phyloP scores from a whole-genome alignment of 495 filamentous ascomycete species.

The Lichenothelia convexa region DNA sequence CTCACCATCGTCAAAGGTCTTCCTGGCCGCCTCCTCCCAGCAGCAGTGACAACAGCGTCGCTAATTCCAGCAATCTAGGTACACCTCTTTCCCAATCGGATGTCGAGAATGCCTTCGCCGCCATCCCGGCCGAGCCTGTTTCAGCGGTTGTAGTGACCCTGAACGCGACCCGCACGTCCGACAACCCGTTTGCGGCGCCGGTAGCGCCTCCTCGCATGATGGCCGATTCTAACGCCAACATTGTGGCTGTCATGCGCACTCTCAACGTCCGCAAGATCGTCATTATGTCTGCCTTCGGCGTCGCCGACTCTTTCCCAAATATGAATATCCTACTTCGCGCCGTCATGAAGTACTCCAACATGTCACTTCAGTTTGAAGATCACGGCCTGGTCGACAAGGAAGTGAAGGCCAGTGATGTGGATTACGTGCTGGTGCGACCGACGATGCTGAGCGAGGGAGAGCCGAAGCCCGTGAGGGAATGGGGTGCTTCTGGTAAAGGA shows the following conservation, averaged over 20 bases:
- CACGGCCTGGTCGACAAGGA: constrained; percentile 7
- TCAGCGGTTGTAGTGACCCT: constrained; percentile 8
- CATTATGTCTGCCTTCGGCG: constrained; percentile 7
- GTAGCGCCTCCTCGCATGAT: constrained; percentile 6
- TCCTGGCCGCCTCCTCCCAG: too few species aligned
- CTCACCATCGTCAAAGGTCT: too few species aligned
- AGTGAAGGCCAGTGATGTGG: constrained; percentile 3
- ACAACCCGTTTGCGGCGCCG: constrained; percentile 4
- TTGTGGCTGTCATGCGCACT: constrained; percentile 3
- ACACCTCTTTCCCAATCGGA: too few species aligned
- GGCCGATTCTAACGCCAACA: constrained; percentile 5
- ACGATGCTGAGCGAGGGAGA: constrained; percentile 2
- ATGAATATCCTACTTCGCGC: constrained; percentile 6
- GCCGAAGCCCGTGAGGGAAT: neutral
- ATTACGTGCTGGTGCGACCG: constrained; percentile 5
- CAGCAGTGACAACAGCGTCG: too few species aligned
- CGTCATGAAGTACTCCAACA: constrained; percentile 5
- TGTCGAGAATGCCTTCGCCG: too few species aligned
- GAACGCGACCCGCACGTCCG: constrained; percentile 1
- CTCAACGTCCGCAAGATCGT: constrained; percentile 4
- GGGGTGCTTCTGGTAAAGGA: constrained; percentile 3
- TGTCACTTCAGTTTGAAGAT: too few species aligned
- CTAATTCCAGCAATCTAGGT: too few species aligned
- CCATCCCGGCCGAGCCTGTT: too few species aligned
- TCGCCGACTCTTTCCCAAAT: constrained; percentile 4